Percentiles rank a stretch among this genome's conserved stretches.
Conservation (phyloP, 257 asterid genomes). For the Solanum ossicruentum region DNA sequence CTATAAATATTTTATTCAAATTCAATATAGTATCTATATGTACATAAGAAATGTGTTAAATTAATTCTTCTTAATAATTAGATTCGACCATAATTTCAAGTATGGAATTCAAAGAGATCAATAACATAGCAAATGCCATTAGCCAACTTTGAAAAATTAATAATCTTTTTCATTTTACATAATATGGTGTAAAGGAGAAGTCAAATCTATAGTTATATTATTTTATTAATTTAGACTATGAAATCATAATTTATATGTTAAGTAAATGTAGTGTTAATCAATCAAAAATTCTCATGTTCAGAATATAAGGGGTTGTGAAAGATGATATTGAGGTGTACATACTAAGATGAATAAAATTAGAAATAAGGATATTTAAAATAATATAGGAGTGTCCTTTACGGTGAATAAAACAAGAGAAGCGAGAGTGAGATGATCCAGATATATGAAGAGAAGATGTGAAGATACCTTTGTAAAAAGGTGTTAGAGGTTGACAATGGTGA, state of each 20-base stretch:
- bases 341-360: not conserved
- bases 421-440: rapidly evolving
- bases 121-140: not conserved
- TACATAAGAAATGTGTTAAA: not conserved
- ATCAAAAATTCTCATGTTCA: not conserved
- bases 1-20: not conserved
- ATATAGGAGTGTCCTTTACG: not conserved
- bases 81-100: not conserved
- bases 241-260: not conserved
- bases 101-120: not conserved
- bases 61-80: not conserved
- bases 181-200: not conserved
- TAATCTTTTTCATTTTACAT: not conserved
- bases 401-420: not conserved
- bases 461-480: not conserved
- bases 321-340: not conserved
- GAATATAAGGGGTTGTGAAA: not conserved
- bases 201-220: not conserved
- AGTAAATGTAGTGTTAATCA: not conserved
- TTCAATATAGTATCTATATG: not conserved
- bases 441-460: not conserved
- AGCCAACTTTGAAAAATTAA: not conserved
- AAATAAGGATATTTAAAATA: not conserved
- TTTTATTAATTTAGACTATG: not conserved
- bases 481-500: not conserved